phyloP scores from a whole-genome alignment of 768 basidiomycete species.

The Crucibulum laeve region DNA sequence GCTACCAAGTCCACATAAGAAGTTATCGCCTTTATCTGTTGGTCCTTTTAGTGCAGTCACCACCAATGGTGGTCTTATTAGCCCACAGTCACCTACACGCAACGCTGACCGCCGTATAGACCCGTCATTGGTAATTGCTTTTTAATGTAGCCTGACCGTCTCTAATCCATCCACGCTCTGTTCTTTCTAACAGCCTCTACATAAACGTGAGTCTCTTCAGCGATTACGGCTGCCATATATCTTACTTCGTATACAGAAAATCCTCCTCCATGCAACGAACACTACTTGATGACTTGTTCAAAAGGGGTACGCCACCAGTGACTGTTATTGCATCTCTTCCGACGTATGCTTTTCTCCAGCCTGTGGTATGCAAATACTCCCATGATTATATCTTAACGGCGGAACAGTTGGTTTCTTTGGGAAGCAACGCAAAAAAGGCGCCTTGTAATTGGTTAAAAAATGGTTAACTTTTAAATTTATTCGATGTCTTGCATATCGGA shows the following conservation, averaged over 20 bases:
- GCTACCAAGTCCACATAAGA: constrained; percentile 28
- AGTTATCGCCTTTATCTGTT: constrained; percentile 44
- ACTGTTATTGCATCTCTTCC: constrained; percentile 4
- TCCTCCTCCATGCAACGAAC: constrained; percentile 83
- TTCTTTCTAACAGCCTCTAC: constrained; percentile 49
- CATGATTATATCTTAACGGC: constrained; percentile 72
- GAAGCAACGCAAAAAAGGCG: constrained; percentile 78
- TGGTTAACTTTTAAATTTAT: constrained; percentile 32
- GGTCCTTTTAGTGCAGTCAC: constrained; percentile 37
- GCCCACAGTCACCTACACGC: constrained; percentile 58
- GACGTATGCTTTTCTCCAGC: constrained; percentile 23
- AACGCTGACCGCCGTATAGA: constrained; percentile 48
- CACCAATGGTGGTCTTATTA: constrained; percentile 59
- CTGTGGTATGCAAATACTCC: constrained; percentile 74
- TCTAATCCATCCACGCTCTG: background rate
- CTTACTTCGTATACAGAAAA: constrained; percentile 41
- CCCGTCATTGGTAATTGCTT: constrained; percentile 51
- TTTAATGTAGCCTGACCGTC: constrained; percentile 2
- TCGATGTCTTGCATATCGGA: background rate
- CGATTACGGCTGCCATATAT: background rate
- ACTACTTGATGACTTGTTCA: constrained; percentile 78
- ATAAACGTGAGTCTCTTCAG: constrained; percentile 55
- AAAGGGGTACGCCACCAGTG: constrained; percentile 51
- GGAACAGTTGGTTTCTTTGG: constrained; percentile 68
- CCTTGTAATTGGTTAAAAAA: constrained; percentile 85